phyloP scores from a whole-genome alignment of 495 filamentous ascomycete species.

The Trichoderma gamsii region DNA sequence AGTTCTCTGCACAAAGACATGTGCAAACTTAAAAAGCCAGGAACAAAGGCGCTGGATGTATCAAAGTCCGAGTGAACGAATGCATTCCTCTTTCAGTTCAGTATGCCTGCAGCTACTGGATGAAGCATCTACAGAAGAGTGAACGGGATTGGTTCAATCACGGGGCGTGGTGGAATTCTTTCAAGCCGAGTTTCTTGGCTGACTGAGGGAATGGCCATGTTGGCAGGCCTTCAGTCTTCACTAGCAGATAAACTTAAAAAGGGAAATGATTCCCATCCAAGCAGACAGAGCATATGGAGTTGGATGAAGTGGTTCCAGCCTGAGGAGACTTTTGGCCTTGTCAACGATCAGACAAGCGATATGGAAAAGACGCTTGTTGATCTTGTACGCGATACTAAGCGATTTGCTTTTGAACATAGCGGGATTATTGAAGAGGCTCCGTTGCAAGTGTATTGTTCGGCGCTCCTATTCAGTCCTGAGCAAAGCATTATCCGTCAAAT shows the following conservation, averaged over 20 bases:
- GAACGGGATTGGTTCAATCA: background rate
- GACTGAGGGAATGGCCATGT: background rate
- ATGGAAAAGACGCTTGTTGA: background rate
- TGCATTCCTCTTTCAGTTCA: background rate
- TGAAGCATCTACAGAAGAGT: background rate
- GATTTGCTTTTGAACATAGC: background rate
- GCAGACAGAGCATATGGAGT: background rate
- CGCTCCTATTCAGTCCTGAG: background rate
- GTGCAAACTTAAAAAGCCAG: constrained; percentile 31
- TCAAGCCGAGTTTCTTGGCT: background rate
- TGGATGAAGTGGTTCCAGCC: background rate
- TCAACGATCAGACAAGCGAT: too few relatives aligned
- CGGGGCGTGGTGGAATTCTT: background rate
- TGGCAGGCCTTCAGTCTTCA: background rate
- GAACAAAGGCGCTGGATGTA: constrained; percentile 14
- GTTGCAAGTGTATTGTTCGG: background rate
- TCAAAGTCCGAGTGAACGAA: background rate
- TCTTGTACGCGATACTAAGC: background rate
- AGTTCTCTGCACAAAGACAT: constrained; percentile 33
- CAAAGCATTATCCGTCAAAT: background rate
- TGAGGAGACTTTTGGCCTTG: background rate
- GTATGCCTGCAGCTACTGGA: background rate
- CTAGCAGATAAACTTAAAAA: background rate
- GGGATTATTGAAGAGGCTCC: background rate
- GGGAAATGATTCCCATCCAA: background rate